Conservation (phyloP, 768 basidiomycete genomes). For the Mycena pura region DNA sequence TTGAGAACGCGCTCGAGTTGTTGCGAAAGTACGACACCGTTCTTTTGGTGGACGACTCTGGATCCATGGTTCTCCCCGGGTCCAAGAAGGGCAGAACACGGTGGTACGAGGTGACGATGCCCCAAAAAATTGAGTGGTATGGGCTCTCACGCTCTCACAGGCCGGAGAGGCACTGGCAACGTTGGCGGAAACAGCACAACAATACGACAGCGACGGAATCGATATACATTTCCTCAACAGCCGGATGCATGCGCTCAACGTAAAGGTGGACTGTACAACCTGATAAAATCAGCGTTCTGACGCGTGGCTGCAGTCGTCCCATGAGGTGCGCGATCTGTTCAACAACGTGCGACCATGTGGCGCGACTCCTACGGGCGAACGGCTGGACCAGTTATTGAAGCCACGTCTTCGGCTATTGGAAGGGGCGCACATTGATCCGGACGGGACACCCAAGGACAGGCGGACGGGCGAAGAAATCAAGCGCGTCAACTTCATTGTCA, state of each 20-base stretch:
- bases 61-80: conserved; percentile 51
- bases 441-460: conserved; percentile 24
- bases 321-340: conserved; percentile 50
- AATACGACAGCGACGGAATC: conserved; percentile 64
- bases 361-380: conserved; percentile 50
- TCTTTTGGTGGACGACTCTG: conserved; percentile 66
- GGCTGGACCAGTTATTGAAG: conserved; percentile 40
- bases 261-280: conserved; percentile 43
- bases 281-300: neutral
- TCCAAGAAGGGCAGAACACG: conserved; percentile 34
- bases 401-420: conserved; percentile 37
- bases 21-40: conserved; percentile 61
- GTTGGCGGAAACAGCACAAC: conserved; percentile 54
- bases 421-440: conserved; percentile 32
- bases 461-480: conserved; percentile 47
- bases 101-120: conserved; percentile 55
- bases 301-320: conserved; percentile 38
- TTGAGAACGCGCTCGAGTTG: conserved; percentile 41
- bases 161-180: conserved; percentile 53
- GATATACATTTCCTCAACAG: conserved; percentile 69
- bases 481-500: conserved; percentile 63
- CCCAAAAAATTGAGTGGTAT: neutral
- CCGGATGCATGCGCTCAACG: conserved; percentile 34
- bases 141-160: conserved; percentile 32
- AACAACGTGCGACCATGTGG: conserved; percentile 49